Conservation (phyloP, 2,329 filamentous ascomycete species). For the Fonsecaea erecta region DNA sequence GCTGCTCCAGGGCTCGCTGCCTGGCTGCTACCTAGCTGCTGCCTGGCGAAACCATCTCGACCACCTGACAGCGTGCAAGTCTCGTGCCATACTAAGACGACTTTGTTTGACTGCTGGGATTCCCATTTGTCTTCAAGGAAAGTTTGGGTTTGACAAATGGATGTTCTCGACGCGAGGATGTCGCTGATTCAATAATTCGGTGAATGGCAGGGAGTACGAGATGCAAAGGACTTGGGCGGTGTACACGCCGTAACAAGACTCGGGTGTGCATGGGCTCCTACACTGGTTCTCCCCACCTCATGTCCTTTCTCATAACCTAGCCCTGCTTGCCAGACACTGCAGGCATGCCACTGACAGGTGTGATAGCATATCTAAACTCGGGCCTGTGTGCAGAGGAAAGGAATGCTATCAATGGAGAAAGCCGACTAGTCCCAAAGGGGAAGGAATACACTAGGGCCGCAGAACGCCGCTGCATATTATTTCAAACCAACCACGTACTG, state of each 20-base stretch:
- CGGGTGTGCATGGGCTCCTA: too few relatives aligned
- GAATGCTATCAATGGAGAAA: neutral
- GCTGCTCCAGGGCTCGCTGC: neutral
- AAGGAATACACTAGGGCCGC: constrained; percentile 13
- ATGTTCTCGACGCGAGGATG: neutral
- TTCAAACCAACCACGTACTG: neutral
- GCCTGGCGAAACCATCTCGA: neutral
- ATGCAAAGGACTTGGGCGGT: too few relatives aligned
- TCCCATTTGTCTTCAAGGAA: neutral
- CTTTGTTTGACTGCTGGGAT: neutral
- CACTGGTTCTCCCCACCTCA: too few relatives aligned
- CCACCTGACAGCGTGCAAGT: neutral
- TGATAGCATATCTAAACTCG: too few relatives aligned
- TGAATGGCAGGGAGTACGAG: too few relatives aligned
- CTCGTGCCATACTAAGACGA: too few relatives aligned
- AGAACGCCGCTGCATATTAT: neutral
- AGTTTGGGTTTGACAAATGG: neutral
- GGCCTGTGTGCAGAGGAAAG: neutral
- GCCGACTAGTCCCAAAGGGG: constrained; percentile 8
- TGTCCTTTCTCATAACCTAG: too few relatives aligned
- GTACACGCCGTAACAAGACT: too few relatives aligned
- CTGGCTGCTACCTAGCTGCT: neutral
- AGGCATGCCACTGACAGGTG: too few relatives aligned
- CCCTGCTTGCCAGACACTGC: too few relatives aligned
- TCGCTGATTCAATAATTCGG: too few relatives aligned